phyloP scores from a whole-genome alignment of 148 eudicot genomes.

The Vaccinium corymbosum region DNA sequence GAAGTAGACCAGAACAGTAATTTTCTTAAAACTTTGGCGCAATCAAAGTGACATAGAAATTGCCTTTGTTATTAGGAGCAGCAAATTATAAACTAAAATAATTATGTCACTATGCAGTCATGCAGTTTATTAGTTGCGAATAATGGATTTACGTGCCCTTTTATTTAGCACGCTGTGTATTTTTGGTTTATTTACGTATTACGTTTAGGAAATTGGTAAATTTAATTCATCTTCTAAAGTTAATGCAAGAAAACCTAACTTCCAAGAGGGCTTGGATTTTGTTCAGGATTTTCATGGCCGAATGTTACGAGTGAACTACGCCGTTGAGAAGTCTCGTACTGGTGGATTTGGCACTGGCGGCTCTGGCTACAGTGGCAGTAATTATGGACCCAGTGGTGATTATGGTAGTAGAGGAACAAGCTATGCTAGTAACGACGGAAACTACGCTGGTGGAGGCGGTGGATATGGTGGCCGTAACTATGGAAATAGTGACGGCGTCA shows the following conservation, averaged over 20 bases:
- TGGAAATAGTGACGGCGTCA: constrained; percentile 22
- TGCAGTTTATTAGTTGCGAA: neutral
- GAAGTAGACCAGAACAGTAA: neutral
- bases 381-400: neutral
- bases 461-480: constrained; percentile 23
- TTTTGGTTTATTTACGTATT: neutral
- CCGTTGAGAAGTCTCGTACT: constrained; percentile 49
- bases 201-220: neutral
- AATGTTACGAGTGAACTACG: constrained; percentile 52
- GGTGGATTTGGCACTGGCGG: constrained; percentile 22
- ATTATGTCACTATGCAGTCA: neutral
- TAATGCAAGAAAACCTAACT: neutral
- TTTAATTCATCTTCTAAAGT: neutral
- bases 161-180: neutral
- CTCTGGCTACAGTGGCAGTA: neutral
- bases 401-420: neutral
- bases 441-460: neutral
- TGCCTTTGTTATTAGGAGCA: neutral
- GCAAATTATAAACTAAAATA: neutral
- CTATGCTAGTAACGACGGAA: neutral
- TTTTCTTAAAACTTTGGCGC: too few species aligned
- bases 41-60: neutral
- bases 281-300: constrained; percentile 77
- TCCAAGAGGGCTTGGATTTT: neutral
- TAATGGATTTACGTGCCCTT: neutral